phyloP scores from a whole-genome alignment of 1,284 basidiomycete genomes.

The Melampsora larici-populina region DNA sequence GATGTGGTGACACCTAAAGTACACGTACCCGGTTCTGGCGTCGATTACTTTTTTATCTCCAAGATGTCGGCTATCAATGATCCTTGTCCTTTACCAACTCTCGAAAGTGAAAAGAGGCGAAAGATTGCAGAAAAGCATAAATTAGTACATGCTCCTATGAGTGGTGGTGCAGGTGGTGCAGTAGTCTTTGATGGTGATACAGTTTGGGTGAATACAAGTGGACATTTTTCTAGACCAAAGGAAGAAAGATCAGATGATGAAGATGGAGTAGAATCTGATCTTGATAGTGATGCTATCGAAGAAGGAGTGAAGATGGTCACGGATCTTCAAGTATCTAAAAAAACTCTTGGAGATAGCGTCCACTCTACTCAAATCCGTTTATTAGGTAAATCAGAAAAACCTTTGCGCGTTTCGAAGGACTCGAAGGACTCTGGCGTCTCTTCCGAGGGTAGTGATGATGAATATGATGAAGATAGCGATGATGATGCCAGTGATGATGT shows the following conservation, averaged over 20 bases:
- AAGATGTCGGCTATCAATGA: conserved; percentile 75
- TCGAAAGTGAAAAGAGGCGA: conserved; percentile 84
- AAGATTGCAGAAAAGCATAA: conserved; percentile 95
- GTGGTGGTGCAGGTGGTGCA: conserved; percentile 70
- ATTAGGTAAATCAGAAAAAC: conserved; percentile 71
- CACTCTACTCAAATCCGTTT: conserved; percentile 77
- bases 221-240: conserved; percentile 72
- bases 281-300: conserved; percentile 58
- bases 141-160: conserved; percentile 96
- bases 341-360: conserved; percentile 80
- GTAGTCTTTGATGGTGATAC: conserved; percentile 98
- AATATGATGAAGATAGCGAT: conserved; percentile 47
- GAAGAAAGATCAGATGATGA: conserved; percentile 60
- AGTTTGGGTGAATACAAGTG: conserved; percentile 95
- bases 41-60: conserved; percentile 60
- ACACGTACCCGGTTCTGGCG: conserved; percentile 92
- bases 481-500: conserved; percentile 49
- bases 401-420: conserved; percentile 56
- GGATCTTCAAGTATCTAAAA: conserved; percentile 80
- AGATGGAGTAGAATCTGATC: conserved; percentile 56
- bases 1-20: conserved; percentile 70
- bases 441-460: conserved; percentile 41
- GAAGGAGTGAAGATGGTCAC: conserved; percentile 98
- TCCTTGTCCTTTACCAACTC: conserved; percentile 89
- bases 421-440: conserved; percentile 44